Base-by-base conservation (phyloP, 2,329 filamentous ascomycete genomes). In the Lecanicillium sp. region DNA sequence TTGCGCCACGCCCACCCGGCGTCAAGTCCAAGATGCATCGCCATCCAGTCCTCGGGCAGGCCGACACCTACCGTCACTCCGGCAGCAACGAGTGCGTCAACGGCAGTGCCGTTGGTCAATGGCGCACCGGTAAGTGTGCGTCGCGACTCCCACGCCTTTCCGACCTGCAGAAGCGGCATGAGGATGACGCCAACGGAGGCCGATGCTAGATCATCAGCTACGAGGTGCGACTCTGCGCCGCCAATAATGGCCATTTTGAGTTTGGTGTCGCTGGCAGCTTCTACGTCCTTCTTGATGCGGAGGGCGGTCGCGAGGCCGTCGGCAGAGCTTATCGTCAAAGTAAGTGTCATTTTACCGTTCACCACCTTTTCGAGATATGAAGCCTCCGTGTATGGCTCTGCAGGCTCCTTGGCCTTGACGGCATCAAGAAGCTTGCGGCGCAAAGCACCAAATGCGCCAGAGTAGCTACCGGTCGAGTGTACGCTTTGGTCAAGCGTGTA, bases 51-150 rank as follows among this genome's bases (percentile, higher is more conserved):
- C 51, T 82, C 76, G 30, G 70, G 64, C 4, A 79, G 64, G 1
- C 77, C 74, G 17, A 83, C 67, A 0, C 69, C 79, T 1, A 72
- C 64, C 3, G 59, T 51, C 0, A 83, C 78, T 2, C 78, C 78
- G 0, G 77, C 78, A 7, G 68, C 67, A 1, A 79, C 47, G 1
- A 84, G 65, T 11, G 51, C 55, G 44, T 83, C 76, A 4, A 80
- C 60, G 0, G 69, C 68, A 1, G 79, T 83, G 18, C 78, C 77
- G 48, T 81, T 80, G 1, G 78, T 80, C 1, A 83, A 63, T 1
- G 80, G 80, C 5, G 79, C 78, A 2, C 80, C 80, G 0, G 75
- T 71, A 9, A 83, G 61, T 0, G 75, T 70, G 2, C 78, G 71
- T 0, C 76, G 71, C 55, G 79, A 63, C 44, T 82, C 77, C 80